phyloP scores from a whole-genome alignment of 306 rosid species.

The Neltuma alba region DNA sequence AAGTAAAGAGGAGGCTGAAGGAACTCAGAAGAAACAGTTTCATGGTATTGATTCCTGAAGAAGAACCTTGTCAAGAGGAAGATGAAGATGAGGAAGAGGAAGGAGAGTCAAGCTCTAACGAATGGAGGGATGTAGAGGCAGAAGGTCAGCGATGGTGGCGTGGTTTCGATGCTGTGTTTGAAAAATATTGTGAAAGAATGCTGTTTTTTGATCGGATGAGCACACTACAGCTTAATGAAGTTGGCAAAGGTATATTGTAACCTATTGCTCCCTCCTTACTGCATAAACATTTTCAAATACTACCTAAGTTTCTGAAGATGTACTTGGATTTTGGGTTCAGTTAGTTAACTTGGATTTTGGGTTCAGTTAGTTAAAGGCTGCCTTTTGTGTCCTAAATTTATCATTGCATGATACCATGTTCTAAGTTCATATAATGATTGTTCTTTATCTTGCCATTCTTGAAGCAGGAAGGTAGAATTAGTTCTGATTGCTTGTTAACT shows the following conservation, averaged over 20 bases:
- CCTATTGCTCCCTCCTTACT: neutral
- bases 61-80: conserved; percentile 78
- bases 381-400: neutral
- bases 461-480: neutral
- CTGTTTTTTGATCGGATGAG: conserved; percentile 80
- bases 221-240: conserved; percentile 56
- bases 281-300: neutral
- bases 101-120: conserved; percentile 57
- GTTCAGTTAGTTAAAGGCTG: neutral
- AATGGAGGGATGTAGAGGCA: conserved; percentile 98
- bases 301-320: neutral
- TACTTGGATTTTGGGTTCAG: neutral
- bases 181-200: conserved; percentile 87
- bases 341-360: too few relatives aligned
- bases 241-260: conserved; percentile 52
- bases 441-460: neutral
- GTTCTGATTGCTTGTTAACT: neutral
- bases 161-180: conserved; percentile 85
- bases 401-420: neutral
- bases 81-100: conserved; percentile 75
- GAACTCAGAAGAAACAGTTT: conserved; percentile 93
- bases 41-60: conserved; percentile 97
- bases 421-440: neutral
- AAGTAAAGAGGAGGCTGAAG: conserved; percentile 89
- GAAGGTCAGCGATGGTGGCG: conserved; percentile 98